Base-by-base conservation (phyloP, 2,329 filamentous ascomycete species). In the Diaporthe amygdali region DNA sequence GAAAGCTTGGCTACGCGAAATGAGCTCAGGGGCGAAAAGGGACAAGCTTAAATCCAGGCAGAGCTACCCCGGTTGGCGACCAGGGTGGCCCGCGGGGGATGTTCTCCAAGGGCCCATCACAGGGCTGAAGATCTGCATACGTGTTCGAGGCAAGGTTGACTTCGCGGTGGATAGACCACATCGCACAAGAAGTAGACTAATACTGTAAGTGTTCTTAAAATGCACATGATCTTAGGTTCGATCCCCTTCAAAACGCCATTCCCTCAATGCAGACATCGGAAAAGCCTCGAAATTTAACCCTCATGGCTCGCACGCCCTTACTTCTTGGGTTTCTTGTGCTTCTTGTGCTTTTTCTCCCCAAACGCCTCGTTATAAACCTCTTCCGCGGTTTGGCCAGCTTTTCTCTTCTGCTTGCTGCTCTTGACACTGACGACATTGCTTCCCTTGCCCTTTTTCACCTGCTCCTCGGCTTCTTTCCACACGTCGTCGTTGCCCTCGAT, bases 361-460 rank as follows among this genome's bases (percentile, higher is more conserved):
- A 90, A 83, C 63, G 83, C 87, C 77, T 91, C 85, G 67, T 91
- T 90, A 76, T 91, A 92, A 20, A 91, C 86, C 76, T 92, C 90
- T 27, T 84, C 84, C 5, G 89, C 90, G 20, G 87, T 89, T 71
- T 81, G 81, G 10, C 83, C 85, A 0, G 90, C 93, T 83, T 97
- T 97, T 76, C 94, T 87, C 86, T 96, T 96, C 74, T 82, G 76
- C 82, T 95, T 94, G 71, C 85, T 85, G n/a, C 91, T 90, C 86
- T 95, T 96, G 69, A 98, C 90, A 79, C 93, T 95, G 34, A 98
- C 94, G 0, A 91, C 92, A 20, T 87, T 86, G 77, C 87, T 89
- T 59, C 85, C 84, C 64, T 88, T 86, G 12, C 89, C 89, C 32
- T 83, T 86, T 80, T 88, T 88, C 49, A 97, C 91, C 77, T 95